Base-by-base conservation (phyloP, 2,329 filamentous ascomycete genomes). In the Fusarium metavorans region DNA sequence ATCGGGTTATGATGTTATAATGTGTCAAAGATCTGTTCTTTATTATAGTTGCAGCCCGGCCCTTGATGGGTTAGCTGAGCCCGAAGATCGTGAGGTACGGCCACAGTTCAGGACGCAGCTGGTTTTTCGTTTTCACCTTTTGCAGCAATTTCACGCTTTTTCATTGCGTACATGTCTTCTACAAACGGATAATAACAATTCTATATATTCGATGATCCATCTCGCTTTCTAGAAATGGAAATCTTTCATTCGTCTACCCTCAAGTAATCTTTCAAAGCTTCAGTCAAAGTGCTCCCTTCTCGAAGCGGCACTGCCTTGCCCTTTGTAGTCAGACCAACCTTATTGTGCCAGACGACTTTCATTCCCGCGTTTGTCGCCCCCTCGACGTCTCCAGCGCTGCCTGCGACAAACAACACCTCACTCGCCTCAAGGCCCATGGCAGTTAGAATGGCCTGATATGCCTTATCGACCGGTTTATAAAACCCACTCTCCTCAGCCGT, bases 401-500 rank as follows among this genome's bases (percentile, higher is more conserved):
- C 83, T 0, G 83, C 83, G 27, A 84, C 82, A 54, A 84, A 84
- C 23, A 84, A 50, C 2, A 76, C 78, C 16, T 83, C 80, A 1
- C 65, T 41, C 0, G 78, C 73, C 0, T 73, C 67, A 0, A 84
- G 68, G 0, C 75, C 78, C 48, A 84, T 67, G 16, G 37, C 57
- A 1, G 71, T 67, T 4, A 85, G 66, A 5, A 83, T 76, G 5
- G 74, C 78, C 5, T 76, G 48, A 57, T 85, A 85, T 1, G 84
- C 81, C 39, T 79, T 66, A 9, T 62, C 66, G 2, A 76, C 73
- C 2, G 83, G 84, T 64, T 85, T 84, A 62, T 85, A 85, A 63
- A 80, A 84, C 3, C 83, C 82, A 16, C 77, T 81, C 64, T 85
- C 82, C 62, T 85, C 83, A 0, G 83, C 84, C 1, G 83, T 84